Evolutionary conservation across 306 rosid species (phyloP).

Genomic region (Cucumis hystrix): DNA sequence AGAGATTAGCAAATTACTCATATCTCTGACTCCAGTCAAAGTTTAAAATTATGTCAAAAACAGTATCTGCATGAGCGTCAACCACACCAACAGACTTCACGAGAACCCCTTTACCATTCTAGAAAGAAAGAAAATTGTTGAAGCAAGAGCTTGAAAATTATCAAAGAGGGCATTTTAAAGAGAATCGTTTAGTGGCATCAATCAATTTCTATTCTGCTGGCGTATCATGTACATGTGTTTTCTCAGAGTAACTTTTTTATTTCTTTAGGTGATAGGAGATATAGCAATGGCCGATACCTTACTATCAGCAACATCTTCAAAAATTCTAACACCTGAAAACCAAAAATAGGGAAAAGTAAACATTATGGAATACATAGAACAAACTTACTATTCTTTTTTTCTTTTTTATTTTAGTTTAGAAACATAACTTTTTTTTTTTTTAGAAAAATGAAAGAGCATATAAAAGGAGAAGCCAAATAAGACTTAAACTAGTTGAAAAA

Average conservation of each 20-base stretch:
- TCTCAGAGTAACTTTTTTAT: background rate
- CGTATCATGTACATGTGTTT: background rate
- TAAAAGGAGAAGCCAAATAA: background rate
- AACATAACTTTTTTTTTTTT: too few relatives aligned
- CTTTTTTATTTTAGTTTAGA: background rate
- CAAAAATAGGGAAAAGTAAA: slow-evolving; percentile 11
- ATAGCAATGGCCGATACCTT: slow-evolving; percentile 29
- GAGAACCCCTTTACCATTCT: slow-evolving; percentile 71
- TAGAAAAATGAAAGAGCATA: background rate
- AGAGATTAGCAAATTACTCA: slow-evolving; percentile 44
- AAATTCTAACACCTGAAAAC: slow-evolving; percentile 74
- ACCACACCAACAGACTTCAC: slow-evolving; percentile 80
- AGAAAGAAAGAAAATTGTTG: slow-evolving; percentile 20
- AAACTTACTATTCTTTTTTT: background rate
- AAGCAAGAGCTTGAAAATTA: slow-evolving; percentile 8
- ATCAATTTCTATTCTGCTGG: background rate
- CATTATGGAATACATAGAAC: background rate
- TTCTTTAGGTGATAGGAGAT: background rate
- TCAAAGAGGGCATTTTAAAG: background rate
- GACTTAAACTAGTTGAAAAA: background rate
- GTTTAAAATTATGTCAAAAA: slow-evolving; percentile 65
- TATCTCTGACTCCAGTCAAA: slow-evolving; percentile 62
- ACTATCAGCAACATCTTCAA: slow-evolving; percentile 61
- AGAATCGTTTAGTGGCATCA: background rate
- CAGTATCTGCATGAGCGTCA: slow-evolving; percentile 67